These are phyloP conservation scores for Lentinula novae-zelandiae DNA, from an alignment of 1,284 basidiomycete species.

Conservation along the genomic window DNA sequence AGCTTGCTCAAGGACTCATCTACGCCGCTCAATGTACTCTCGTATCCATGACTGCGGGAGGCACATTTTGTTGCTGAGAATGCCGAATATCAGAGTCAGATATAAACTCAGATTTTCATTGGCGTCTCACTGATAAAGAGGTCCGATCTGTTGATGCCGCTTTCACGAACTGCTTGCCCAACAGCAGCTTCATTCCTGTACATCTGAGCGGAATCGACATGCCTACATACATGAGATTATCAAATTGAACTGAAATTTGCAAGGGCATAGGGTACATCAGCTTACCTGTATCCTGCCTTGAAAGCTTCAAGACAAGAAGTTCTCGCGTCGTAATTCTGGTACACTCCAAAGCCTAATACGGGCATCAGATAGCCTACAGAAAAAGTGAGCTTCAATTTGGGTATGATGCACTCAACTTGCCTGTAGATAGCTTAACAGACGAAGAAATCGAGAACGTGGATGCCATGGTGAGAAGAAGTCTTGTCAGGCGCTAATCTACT, in stretches of 20 bases:
- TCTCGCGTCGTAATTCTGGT: constrained; percentile 60
- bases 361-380: constrained; percentile 58
- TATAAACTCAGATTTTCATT: constrained; percentile 2
- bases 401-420: background rate
- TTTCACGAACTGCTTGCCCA: constrained; percentile 53
- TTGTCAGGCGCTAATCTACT: too few relatives aligned
- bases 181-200: constrained; percentile 74
- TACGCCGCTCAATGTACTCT: constrained; percentile 51
- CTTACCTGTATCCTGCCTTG: constrained; percentile 72
- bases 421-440: constrained; percentile 12
- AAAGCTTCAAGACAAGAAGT: constrained; percentile 67
- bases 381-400: background rate
- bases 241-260: background rate
- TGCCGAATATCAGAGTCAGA: background rate
- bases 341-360: constrained; percentile 80
- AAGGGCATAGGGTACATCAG: background rate
- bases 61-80: constrained; percentile 60
- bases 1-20: constrained; percentile 54
- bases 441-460: constrained; percentile 7
- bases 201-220: constrained; percentile 68
- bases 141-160: constrained; percentile 47
- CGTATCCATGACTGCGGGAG: constrained; percentile 53
- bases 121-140: constrained; percentile 63
- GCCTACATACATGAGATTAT: constrained; percentile 31
- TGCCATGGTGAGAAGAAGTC: background rate